A percentile compares a stretch with the other conserved stretches of the same genome.
Conservation (phyloP, 306 rosid species). For the Vigna nakashimae region DNA sequence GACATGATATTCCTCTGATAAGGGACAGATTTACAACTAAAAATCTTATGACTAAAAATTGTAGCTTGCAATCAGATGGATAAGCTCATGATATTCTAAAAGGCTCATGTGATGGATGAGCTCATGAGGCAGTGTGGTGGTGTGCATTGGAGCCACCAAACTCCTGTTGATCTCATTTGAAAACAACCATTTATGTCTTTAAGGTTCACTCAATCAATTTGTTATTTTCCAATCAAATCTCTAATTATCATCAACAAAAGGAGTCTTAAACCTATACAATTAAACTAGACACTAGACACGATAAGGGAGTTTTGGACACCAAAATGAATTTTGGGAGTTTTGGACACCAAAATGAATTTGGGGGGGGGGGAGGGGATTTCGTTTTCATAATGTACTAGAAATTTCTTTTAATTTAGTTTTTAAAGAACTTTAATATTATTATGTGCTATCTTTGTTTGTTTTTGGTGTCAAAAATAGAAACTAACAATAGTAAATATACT, state of each 20-base stretch:
- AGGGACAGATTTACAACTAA: conserved; percentile 34
- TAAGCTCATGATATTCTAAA: too few relatives aligned
- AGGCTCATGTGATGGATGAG: too few relatives aligned
- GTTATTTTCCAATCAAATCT: background rate
- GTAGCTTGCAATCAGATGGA: background rate
- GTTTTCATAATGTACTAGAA: background rate
- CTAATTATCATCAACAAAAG: conserved; percentile 11
- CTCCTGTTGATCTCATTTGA: background rate
- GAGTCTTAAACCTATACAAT: background rate
- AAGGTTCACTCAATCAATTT: background rate
- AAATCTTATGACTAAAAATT: conserved; percentile 1
- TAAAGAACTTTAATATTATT: background rate
- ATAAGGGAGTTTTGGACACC: background rate
- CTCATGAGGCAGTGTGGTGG: background rate
- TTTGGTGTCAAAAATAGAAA: background rate
- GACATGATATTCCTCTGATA: conserved; percentile 37
- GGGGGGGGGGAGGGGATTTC: background rate
- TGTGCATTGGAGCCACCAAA: background rate
- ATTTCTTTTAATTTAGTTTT: background rate
- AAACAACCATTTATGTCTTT: background rate
- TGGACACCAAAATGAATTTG: background rate
- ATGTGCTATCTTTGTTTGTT: background rate
- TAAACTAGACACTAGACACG: background rate
- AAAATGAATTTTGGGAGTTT: background rate
- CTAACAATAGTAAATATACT: conserved; percentile 20